Percentiles rank a stretch among this genome's conserved stretches.
Conservation (phyloP, 176 grass and related monocot genomes). For the Zoysia pacifica region DNA sequence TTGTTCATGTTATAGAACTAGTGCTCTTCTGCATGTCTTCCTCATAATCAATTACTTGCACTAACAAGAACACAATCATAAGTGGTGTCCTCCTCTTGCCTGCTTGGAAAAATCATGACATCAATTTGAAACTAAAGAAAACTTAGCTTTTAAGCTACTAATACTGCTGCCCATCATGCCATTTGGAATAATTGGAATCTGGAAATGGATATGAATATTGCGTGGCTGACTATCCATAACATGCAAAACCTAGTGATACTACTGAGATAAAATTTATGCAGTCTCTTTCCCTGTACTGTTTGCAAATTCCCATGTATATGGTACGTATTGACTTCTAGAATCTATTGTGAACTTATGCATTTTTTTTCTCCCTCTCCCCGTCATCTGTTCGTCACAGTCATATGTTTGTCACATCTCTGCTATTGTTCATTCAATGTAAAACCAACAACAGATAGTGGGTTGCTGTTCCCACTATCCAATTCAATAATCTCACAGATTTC, state of each 20-base stretch:
- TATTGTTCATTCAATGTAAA: slow-evolving; percentile 35
- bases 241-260: slow-evolving; percentile 15
- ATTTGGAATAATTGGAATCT: slow-evolving; percentile 10
- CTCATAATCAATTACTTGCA: slow-evolving; percentile 16
- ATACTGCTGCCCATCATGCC: slow-evolving; percentile 3
- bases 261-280: not conserved
- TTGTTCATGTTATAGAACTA: slow-evolving; percentile 1
- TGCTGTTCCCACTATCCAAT: slow-evolving; percentile 11
- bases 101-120: not conserved
- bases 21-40: slow-evolving; percentile 3
- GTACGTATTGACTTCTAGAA: slow-evolving; percentile 7
- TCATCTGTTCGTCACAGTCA: not conserved
- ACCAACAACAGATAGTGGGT: slow-evolving; percentile 4
- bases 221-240: not conserved
- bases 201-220: not conserved
- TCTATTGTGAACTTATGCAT: slow-evolving; percentile 21
- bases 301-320: slow-evolving; percentile 5
- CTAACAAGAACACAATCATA: slow-evolving; percentile 38
- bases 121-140: not conserved
- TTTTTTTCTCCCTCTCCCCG: not conserved
- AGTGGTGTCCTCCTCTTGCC: too few species aligned
- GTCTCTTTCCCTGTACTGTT: not conserved
- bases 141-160: slow-evolving; percentile 28
- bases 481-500: slow-evolving; percentile 30
- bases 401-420: not conserved